These are phyloP conservation scores for Bipolaris zeicola DNA, from an alignment of 2,329 filamentous ascomycete species.

Conservation along the genomic window DNA sequence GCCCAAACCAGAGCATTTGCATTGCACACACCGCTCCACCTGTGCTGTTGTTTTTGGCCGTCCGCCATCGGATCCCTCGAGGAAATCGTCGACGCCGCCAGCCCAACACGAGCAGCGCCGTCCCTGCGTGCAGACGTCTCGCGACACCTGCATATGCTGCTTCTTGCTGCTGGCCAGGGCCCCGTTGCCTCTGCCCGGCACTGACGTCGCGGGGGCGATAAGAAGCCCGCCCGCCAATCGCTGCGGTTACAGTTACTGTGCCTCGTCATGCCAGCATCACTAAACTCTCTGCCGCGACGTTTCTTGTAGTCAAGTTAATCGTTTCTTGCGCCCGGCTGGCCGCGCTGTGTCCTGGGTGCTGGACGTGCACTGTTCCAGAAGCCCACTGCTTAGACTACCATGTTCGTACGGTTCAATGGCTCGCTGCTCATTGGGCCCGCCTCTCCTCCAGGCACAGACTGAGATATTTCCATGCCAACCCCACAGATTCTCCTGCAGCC, in stretches of 20 bases:
- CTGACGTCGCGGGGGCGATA: slow-evolving; percentile 33
- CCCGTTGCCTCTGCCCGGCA: slow-evolving; percentile 12
- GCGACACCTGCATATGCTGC: slow-evolving; percentile 24
- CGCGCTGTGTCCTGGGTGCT: slow-evolving; percentile 8
- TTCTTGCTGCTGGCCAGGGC: slow-evolving; percentile 12
- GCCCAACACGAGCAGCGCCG: slow-evolving; percentile 4
- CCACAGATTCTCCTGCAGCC: slow-evolving; percentile 28
- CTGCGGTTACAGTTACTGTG: slow-evolving; percentile 21
- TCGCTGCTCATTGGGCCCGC: slow-evolving; percentile 5
- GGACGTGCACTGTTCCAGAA: slow-evolving; percentile 17
- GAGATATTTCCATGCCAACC: slow-evolving; percentile 20
- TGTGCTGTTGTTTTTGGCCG: slow-evolving; percentile 1
- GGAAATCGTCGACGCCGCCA: slow-evolving; percentile 1
- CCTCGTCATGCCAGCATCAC: slow-evolving; percentile 35
- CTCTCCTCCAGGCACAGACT: slow-evolving; percentile 21
- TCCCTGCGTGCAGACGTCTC: slow-evolving; percentile 17
- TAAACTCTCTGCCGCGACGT: slow-evolving; percentile 21
- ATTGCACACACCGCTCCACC: slow-evolving; percentile 19
- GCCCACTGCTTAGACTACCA: neutral
- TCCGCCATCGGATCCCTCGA: slow-evolving; percentile 9
- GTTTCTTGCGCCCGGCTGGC: slow-evolving; percentile 14
- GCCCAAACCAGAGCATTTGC: neutral
- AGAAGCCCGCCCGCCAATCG: slow-evolving; percentile 33
- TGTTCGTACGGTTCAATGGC: neutral
- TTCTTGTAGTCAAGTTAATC: slow-evolving; percentile 39